Conservation (phyloP, 441 rosid genomes). For the Gossypium gossypioides region DNA sequence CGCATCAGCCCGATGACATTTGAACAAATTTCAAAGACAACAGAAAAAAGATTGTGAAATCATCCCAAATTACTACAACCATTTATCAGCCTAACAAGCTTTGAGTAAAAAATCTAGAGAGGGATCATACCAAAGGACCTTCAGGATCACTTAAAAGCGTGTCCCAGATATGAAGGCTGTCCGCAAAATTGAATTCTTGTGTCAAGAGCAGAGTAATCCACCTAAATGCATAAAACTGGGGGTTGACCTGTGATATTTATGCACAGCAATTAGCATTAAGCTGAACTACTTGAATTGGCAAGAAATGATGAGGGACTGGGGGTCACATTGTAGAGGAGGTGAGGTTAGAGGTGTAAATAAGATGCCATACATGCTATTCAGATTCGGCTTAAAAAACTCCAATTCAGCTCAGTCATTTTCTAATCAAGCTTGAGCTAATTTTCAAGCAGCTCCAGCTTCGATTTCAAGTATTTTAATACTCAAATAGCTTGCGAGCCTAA, state of each 20-base stretch:
- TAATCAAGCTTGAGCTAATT: neutral
- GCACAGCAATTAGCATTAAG: constrained; percentile 11
- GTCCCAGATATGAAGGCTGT: constrained; percentile 92
- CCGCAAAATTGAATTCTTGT: constrained; percentile 82
- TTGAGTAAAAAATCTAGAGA: neutral
- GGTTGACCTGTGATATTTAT: constrained; percentile 67
- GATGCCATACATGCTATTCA: neutral
- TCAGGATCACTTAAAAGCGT: constrained; percentile 87
- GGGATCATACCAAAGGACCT: constrained; percentile 67
- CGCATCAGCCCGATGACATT: neutral
- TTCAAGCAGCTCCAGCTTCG: neutral
- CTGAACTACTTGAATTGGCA: neutral
- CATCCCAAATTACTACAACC: neutral
- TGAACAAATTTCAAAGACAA: neutral
- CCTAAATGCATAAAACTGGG: constrained; percentile 91
- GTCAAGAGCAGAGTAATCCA: constrained; percentile 97
- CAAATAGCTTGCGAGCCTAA: neutral
- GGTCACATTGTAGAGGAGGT: neutral
- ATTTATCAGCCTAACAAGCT: neutral
- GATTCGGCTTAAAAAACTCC: neutral
- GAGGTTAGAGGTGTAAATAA: neutral
- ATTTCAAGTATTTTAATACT: neutral
- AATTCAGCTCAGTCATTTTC: neutral
- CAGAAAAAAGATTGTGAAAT: neutral
- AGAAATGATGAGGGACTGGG: neutral